These are phyloP conservation scores for Fusarium mundagurra DNA, from an alignment of 2,329 filamentous ascomycete genomes.

Conservation along the genomic window DNA sequence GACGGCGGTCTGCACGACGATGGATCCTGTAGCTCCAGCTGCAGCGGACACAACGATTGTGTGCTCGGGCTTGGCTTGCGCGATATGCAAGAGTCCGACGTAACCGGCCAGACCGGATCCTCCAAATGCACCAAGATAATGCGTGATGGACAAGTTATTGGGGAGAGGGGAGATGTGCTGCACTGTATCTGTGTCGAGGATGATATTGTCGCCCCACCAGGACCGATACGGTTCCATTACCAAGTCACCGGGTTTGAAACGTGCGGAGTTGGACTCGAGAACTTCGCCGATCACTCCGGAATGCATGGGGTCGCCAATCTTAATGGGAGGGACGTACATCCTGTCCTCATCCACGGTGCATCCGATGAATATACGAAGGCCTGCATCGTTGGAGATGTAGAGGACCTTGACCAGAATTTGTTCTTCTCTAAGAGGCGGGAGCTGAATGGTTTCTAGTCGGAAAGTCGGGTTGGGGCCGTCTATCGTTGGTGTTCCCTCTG, in stretches of 20 bases:
- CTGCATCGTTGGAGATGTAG: slow-evolving; percentile 13
- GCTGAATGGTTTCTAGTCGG: not conserved
- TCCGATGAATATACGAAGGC: not conserved
- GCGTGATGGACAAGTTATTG: not conserved
- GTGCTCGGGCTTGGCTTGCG: not conserved
- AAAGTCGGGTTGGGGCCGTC: not conserved
- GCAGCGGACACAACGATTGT: slow-evolving; percentile 4
- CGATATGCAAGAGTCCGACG: not conserved
- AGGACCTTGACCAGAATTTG: slow-evolving; percentile 10
- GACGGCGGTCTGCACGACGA: slow-evolving; percentile 19
- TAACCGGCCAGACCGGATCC: slow-evolving; percentile 4
- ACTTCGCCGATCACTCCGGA: slow-evolving; percentile 3
- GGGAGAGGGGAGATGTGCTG: not conserved
- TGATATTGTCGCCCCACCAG: slow-evolving; percentile 1
- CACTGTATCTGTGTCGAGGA: not conserved
- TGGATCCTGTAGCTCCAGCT: slow-evolving; percentile 3
- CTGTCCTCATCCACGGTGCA: not conserved
- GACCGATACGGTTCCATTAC: slow-evolving; percentile 7
- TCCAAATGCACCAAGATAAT: slow-evolving; percentile 16
- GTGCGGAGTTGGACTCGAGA: slow-evolving; percentile 1
- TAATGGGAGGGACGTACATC: slow-evolving; percentile 7
- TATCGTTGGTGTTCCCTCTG: not conserved
- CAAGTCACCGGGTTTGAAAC: not conserved
- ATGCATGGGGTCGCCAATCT: not conserved
- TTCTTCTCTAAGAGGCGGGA: not conserved